Evolutionary conservation across 164 flowering plant genomes (phyloP).

Genomic region (Litsea cubeba): DNA sequence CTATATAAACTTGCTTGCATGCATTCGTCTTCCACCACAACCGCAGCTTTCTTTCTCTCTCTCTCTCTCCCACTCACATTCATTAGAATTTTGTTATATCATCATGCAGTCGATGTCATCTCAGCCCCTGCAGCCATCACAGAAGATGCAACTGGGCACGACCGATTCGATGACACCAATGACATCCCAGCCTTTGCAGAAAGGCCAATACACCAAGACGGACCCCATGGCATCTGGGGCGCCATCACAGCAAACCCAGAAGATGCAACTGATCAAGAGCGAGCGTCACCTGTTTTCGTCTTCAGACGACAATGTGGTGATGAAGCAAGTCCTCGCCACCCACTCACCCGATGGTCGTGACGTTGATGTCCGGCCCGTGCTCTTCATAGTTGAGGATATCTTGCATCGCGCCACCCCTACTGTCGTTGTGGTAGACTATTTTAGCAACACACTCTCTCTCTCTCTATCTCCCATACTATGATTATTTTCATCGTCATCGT

Average conservation of each 20-base stretch:
- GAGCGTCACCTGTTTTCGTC: constrained; percentile 39
- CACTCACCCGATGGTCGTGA: constrained; percentile 65
- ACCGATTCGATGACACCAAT: background rate
- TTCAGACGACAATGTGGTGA: constrained; percentile 56
- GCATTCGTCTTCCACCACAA: background rate
- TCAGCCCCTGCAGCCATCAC: background rate
- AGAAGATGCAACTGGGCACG: background rate
- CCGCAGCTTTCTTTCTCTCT: background rate
- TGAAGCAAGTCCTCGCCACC: constrained; percentile 50
- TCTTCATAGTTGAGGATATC: constrained; percentile 53
- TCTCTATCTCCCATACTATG: background rate
- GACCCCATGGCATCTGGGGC: background rate
- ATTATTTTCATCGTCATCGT: background rate
- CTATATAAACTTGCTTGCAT: background rate
- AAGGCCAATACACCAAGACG: background rate
- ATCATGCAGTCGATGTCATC: background rate
- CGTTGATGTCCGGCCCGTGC: constrained; percentile 47
- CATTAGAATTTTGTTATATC: no score
- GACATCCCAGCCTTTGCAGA: background rate
- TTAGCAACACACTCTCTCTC: background rate
- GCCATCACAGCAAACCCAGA: background rate
- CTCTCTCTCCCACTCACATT: background rate
- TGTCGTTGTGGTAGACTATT: background rate
- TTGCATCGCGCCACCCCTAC: constrained; percentile 30
- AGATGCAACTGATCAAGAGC: constrained; percentile 13